Percentiles rank a stretch among this genome's conserved stretches.
These are phyloP conservation scores for Edaphochlamys debaryana DNA, from an alignment of 139 green algal genomes.

Conservation along the genomic window DNA sequence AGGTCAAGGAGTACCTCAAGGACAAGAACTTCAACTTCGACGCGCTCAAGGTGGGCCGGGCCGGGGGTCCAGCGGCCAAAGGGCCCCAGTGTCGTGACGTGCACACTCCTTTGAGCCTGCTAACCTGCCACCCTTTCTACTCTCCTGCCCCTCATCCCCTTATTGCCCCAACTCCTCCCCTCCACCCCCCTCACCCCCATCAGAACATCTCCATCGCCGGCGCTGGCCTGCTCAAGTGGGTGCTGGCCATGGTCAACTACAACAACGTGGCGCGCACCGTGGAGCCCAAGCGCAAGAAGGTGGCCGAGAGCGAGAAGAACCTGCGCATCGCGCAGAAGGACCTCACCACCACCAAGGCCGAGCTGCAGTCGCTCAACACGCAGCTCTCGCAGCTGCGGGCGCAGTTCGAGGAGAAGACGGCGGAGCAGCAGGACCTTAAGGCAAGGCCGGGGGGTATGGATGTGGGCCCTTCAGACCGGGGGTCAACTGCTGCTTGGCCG, in stretches of 20 bases:
- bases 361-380: slow-evolving; percentile 69
- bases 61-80: slow-evolving; percentile 12
- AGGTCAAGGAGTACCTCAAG: slow-evolving; percentile 89
- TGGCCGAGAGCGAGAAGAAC: slow-evolving; percentile 83
- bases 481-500: too few species aligned
- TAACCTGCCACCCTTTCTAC: too few species aligned
- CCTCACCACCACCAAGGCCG: slow-evolving; percentile 74
- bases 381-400: slow-evolving; percentile 70
- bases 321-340: slow-evolving; percentile 81
- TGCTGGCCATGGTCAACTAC: slow-evolving; percentile 92
- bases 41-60: slow-evolving; percentile 57
- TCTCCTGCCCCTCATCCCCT: too few species aligned
- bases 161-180: too few species aligned
- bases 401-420: slow-evolving; percentile 86
- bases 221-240: slow-evolving; percentile 85
- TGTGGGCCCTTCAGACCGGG: too few species aligned
- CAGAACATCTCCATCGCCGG: slow-evolving; percentile 52
- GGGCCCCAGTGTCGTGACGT: not conserved
- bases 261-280: slow-evolving; percentile 81
- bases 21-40: slow-evolving; percentile 83
- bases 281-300: slow-evolving; percentile 86
- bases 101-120: too few species aligned
- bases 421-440: slow-evolving; percentile 64
- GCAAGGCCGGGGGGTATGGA: not conserved
- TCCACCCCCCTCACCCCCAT: too few species aligned